Conservation (phyloP, 257 asterid species). For the Ballota nigra region DNA sequence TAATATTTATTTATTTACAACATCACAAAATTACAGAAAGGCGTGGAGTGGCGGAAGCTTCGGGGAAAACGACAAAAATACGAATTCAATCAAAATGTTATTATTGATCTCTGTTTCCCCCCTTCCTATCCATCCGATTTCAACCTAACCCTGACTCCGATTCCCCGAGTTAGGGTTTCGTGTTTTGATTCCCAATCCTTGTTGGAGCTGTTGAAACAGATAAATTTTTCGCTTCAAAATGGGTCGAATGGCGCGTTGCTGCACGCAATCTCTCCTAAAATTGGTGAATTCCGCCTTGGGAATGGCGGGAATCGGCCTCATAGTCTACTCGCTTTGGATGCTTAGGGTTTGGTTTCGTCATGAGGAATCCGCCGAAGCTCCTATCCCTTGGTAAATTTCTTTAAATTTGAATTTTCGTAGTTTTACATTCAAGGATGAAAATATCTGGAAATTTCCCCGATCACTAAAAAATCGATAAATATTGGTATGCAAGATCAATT, state of each 20-base stretch:
- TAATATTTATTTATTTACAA: neutral
- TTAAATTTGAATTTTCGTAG: neutral
- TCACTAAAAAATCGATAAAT: too few species aligned
- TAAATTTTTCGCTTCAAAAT: conserved; percentile 28
- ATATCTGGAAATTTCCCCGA: too few species aligned
- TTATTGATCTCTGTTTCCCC: conserved; percentile 21
- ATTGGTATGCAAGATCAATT: too few species aligned
- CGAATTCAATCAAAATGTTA: neutral
- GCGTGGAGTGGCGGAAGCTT: neutral
- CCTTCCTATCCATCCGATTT: neutral
- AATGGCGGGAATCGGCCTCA: conserved; percentile 75
- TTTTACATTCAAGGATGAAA: too few species aligned
- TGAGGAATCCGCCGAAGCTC: conserved; percentile 37
- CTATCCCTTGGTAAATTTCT: conserved; percentile 64
- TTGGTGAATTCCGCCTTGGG: conserved; percentile 71
- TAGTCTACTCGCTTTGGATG: conserved; percentile 87
- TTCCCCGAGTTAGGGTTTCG: conserved; percentile 32
- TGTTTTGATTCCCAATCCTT: neutral
- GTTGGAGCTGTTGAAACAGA: neutral
- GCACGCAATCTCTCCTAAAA: conserved; percentile 70
- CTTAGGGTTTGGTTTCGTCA: conserved; percentile 69
- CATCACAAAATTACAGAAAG: neutral
- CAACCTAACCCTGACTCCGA: conserved; percentile 31
- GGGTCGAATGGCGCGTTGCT: conserved; percentile 69
- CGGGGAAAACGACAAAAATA: neutral